Percentiles rank a stretch among this genome's conserved stretches.
These are phyloP conservation scores for Kondoa subrosea DNA, from an alignment of 768 basidiomycete species.

Conservation along the genomic window DNA sequence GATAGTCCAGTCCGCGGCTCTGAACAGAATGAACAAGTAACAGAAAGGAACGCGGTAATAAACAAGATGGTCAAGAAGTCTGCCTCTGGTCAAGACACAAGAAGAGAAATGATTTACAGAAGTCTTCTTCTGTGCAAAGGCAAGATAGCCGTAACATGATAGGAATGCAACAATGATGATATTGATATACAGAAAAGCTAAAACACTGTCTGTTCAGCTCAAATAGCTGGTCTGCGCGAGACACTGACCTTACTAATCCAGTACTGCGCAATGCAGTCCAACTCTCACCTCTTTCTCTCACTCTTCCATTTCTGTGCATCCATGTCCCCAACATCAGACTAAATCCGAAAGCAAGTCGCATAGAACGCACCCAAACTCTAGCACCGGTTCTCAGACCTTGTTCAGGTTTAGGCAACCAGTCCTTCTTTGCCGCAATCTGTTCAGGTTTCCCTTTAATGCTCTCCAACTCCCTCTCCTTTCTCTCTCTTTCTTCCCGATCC, in stretches of 20 bases:
- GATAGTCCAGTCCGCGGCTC: no score
- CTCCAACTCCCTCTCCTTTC: neutral
- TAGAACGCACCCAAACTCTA: neutral
- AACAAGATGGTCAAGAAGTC: no score
- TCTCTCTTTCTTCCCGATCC: neutral
- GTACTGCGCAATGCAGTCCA: neutral
- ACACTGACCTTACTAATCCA: neutral
- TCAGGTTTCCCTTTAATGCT: neutral
- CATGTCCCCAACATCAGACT: neutral
- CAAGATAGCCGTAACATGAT: no score
- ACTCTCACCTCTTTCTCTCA: neutral
- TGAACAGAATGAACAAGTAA: no score
- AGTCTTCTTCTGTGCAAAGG: neutral
- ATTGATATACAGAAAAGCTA: no score
- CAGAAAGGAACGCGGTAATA: no score
- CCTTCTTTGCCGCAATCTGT: neutral
- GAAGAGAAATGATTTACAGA: neutral
- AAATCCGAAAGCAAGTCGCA: neutral
- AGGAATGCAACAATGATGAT: no score
- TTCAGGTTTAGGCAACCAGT: neutral
- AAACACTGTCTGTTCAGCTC: no score
- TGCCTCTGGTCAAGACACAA: no score
- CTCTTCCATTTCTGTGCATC: neutral
- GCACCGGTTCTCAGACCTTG: neutral
- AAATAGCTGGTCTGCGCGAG: no score